Evolutionary conservation across 345 rosid species (phyloP).

Genomic region (Tarenaya hassleriana): DNA sequence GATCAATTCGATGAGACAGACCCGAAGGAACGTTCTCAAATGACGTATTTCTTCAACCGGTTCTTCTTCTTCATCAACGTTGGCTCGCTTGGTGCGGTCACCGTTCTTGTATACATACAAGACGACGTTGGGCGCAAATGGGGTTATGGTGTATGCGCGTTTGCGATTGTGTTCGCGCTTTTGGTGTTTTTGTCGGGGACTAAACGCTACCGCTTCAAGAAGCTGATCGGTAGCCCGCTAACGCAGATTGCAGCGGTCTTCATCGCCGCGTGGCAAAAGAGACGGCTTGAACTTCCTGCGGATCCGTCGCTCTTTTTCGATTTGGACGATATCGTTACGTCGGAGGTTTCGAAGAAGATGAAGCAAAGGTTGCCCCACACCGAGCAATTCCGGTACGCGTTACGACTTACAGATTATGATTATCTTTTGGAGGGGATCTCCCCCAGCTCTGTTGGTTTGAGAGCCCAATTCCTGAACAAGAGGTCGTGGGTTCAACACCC

Average conservation of each 20-base stretch:
- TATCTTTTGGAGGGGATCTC: too few species aligned
- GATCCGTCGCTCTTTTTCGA: conserved; percentile 47
- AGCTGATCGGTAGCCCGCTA: conserved; percentile 83
- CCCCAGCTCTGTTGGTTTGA: too few species aligned
- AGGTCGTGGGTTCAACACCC: too few species aligned
- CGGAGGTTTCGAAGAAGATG: conserved; percentile 38
- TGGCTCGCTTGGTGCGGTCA: conserved; percentile 76
- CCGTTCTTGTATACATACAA: conserved; percentile 83
- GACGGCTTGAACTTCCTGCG: conserved; percentile 49
- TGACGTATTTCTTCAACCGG: conserved; percentile 83
- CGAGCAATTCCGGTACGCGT: conserved; percentile 62
- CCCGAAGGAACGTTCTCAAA: conserved; percentile 48
- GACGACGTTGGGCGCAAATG: conserved; percentile 76
- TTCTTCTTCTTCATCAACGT: conserved; percentile 87
- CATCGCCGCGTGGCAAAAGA: conserved; percentile 63
- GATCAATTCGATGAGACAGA: conserved; percentile 89
- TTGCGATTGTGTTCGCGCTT: conserved; percentile 55
- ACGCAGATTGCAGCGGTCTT: conserved; percentile 73
- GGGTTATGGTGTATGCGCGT: conserved; percentile 86
- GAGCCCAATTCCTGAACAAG: too few species aligned
- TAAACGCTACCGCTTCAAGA: conserved; percentile 71
- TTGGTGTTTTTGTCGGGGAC: conserved; percentile 67
- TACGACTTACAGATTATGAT: too few species aligned
- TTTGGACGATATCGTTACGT: conserved; percentile 44
- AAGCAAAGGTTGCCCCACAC: conserved; percentile 74